Base-by-base conservation (phyloP, 1,139 yeast species). In the Magnusiomyces magnusii region DNA sequence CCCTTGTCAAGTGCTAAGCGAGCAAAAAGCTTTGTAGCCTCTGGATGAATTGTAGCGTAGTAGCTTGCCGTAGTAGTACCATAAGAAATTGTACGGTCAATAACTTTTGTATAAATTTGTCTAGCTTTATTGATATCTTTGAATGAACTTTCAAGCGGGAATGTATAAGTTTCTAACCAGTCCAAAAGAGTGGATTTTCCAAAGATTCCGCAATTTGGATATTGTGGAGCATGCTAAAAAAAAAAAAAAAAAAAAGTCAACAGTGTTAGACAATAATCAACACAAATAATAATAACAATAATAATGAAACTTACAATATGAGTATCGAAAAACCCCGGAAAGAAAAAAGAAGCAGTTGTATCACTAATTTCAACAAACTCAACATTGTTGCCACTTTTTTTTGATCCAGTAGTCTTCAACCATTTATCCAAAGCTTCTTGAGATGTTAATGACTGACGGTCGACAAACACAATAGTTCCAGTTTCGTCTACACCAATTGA, bases 31-130 rank as follows among this genome's bases (percentile, higher is more conserved):
- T 85, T 85, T 2, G 97, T 81, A 1, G 96, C 86, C 13, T 79
- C 81, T 0, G 85, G 76, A 68, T 93, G 96, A 53, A 89, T 84
- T 0, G 98, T 90, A 3, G 97, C 93, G 70, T 85, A 93, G 73
- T 93, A 93, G 0, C 95, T 80, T 0, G 96, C 97, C 60, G 95
- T 85, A 0, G 99, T 93, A 0, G 98, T 93, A 9, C 99, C 99
- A 68, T 83, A 78, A 2, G 71, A 68, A 62, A 93, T 74, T 0
- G 97, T 89, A 60, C 86, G 82, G 3, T 74, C 68, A 41, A 93
- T 82, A 2, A 87, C 87, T 65, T 79, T 80, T 21, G 78, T 65
- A 70, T 92, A 93, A 1, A 91, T 83, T 2, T 76, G 71, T 24
- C 71, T 65, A 0, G 97, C 97, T 58, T 78, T 71, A 1, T 73